Percentiles rank a stretch among this genome's conserved stretches.
phyloP scores from a whole-genome alignment of 1,139 yeast genomes.

The Candida mesenterica region DNA sequence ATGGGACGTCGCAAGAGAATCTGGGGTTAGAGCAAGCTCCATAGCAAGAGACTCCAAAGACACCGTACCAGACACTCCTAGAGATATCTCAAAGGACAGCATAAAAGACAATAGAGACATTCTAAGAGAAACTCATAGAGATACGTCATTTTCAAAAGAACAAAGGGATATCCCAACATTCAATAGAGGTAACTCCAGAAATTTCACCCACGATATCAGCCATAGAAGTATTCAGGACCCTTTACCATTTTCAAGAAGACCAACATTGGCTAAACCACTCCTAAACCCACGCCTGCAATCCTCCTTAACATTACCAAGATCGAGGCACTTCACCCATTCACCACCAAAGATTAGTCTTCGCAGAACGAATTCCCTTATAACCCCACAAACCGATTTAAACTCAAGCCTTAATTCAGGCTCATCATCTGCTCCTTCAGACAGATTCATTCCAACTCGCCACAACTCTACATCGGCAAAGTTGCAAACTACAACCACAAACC shows the following conservation, averaged over 20 bases:
- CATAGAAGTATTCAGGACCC: no score
- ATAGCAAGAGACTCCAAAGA: no score
- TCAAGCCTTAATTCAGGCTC: slow-evolving; percentile 14
- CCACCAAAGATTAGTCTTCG: slow-evolving; percentile 28
- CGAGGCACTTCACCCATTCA: slow-evolving; percentile 7
- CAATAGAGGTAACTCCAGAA: no score
- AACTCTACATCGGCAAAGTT: slow-evolving; percentile 41
- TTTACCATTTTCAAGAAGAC: no score
- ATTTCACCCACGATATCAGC: no score
- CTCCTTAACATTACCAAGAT: slow-evolving; percentile 1
- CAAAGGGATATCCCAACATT: no score
- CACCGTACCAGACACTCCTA: no score
- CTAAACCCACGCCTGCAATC: slow-evolving; percentile 1
- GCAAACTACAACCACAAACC: slow-evolving; percentile 28
- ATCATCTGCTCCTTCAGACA: slow-evolving; percentile 18
- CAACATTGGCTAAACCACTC: slow-evolving; percentile 7
- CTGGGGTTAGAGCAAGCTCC: no score
- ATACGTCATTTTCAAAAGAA: no score
- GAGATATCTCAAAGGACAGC: no score
- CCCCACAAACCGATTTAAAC: slow-evolving; percentile 22
- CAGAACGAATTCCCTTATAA: slow-evolving; percentile 33
- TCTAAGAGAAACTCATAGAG: no score
- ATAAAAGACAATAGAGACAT: no score
- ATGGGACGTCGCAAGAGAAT: slow-evolving; percentile 1
- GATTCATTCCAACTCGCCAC: slow-evolving; percentile 48